Percentiles rank a stretch among this genome's conserved stretches.
These are phyloP conservation scores for Quercus rubra DNA, from an alignment of 306 rosid species.

Conservation along the genomic window DNA sequence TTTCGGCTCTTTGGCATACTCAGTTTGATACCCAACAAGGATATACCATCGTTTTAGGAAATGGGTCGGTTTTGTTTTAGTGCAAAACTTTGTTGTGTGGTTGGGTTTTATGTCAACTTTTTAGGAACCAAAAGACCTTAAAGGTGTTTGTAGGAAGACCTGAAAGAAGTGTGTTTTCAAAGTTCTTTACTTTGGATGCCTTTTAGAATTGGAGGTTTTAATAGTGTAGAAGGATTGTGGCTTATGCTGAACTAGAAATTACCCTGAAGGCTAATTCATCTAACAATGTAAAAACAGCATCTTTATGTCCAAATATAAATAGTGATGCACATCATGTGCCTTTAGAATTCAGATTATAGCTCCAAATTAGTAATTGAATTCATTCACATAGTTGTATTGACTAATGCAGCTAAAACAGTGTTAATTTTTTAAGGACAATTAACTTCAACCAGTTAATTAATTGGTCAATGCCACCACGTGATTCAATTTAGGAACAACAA, in stretches of 20 bases:
- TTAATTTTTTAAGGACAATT: no score
- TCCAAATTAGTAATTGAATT: not conserved
- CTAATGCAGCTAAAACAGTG: no score
- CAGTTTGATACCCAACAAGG: not conserved
- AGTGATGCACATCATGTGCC: not conserved
- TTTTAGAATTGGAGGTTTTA: not conserved
- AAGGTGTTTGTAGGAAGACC: conserved; percentile 27
- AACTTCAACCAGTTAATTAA: no score
- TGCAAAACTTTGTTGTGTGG: not conserved
- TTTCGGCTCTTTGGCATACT: not conserved
- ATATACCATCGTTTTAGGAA: not conserved
- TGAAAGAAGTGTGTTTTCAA: not conserved
- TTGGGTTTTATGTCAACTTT: not conserved
- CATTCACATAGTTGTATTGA: no score
- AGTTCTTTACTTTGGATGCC: not conserved
- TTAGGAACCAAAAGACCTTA: not conserved
- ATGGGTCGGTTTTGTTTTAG: not conserved
- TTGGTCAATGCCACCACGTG: no score
- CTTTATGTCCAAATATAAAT: not conserved
- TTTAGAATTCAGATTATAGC: not conserved
- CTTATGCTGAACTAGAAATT: not conserved
- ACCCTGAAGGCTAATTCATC: not conserved
- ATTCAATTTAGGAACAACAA: no score
- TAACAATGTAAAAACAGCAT: not conserved
- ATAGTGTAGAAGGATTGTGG: not conserved